Base-by-base conservation (phyloP, 768 basidiomycete species). In the Mycena alexandri region DNA sequence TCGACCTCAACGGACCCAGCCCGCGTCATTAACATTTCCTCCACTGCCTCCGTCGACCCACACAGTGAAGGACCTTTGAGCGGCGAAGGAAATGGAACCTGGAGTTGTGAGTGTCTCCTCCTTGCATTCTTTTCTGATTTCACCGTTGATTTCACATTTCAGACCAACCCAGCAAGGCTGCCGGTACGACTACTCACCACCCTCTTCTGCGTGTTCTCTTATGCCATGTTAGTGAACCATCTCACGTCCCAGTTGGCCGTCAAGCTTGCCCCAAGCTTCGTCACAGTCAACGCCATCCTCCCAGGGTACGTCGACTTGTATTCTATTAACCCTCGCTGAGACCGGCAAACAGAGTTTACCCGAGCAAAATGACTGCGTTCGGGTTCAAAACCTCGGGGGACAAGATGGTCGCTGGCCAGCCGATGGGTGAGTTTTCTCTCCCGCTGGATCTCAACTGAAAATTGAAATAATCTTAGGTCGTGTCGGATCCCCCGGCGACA, bases 111-210 rank as follows among this genome's bases (percentile, higher is more conserved):
- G 92, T 38, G 38, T 38, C 10, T 87, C 19, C 10, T 44, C n/a
- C 48, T 59, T 51, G 56, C 38, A 38, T 34, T 66, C 24, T 16
- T 44, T 43, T 34, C 17, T 61, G 38, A 11, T 2, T 9, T 55
- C 16, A 12, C 21, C 34, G n/a, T 62, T 36, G 48, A 53, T 68
- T 51, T 47, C 14, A 6, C 24, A 17, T 54, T 48, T 25, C 69
- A 95, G 93, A 95, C 75, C 87, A 89, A 71, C 82, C 93, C 9
- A 93, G 92, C 77, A 95, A 95, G 79, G 93, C 93, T n/a, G 93
- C 93, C 33, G 88, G 86, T 86, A 61, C 55, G 78, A 9, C 41
- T 60, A 0, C 72, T n/a, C 43, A 9, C 2, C 11, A 8, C 63
- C 19, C 22, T 19, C n/a, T 54, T 42, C 34, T 22, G 34, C 10